A percentile compares a stretch with the other conserved stretches of the same genome.
phyloP scores from a whole-genome alignment of 169 alveolate species.

The Eimeria praecox region DNA sequence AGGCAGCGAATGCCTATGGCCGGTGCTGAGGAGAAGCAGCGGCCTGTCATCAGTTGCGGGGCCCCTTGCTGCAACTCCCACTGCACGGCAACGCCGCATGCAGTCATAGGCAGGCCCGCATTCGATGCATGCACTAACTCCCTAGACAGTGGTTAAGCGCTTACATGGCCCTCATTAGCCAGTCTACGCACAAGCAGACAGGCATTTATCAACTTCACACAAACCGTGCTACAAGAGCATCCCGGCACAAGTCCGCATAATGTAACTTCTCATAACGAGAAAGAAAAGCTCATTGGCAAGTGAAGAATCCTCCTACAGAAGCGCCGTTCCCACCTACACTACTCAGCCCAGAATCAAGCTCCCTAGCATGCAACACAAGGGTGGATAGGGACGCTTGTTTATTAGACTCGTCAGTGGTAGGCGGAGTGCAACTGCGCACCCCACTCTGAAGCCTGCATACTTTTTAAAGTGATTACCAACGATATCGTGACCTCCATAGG shows the following conservation, averaged over 20 bases:
- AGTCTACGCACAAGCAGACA: not conserved
- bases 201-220: not conserved
- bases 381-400: too few species aligned
- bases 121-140: not conserved
- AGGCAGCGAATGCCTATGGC: not conserved
- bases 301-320: not conserved
- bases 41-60: not conserved
- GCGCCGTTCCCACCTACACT: not conserved
- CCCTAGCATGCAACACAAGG: too few species aligned
- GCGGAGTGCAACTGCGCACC: too few species aligned
- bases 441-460: too few species aligned
- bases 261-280: not conserved
- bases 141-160: not conserved
- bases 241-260: not conserved
- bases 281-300: too few species aligned
- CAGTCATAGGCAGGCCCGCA: not conserved
- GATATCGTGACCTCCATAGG: too few species aligned
- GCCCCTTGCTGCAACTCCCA: not conserved
- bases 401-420: too few species aligned
- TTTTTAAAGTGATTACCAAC: too few species aligned
- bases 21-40: not conserved
- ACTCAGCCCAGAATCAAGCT: not conserved
- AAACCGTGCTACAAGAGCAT: not conserved
- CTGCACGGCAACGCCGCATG: not conserved
- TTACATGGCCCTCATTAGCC: not conserved